Evolutionary conservation across 257 asterid species (phyloP).

Genomic region (Avicennia marina): DNA sequence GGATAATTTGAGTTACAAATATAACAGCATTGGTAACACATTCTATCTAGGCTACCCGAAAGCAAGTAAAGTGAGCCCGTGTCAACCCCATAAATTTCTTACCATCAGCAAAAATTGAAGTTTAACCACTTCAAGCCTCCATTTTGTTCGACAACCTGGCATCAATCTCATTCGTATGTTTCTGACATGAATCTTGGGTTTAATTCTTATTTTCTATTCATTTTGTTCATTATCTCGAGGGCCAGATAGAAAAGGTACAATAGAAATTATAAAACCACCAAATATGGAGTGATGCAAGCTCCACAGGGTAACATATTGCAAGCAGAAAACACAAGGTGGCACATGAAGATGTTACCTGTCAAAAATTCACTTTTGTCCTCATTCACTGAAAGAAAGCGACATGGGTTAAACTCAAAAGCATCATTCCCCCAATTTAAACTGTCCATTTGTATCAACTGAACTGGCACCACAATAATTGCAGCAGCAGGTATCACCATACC

Average conservation of each 20-base stretch:
- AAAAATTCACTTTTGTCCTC: constrained; percentile 13
- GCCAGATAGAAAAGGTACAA: constrained; percentile 1
- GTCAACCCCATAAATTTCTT: background rate
- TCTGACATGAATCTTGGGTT: background rate
- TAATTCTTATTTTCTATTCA: background rate
- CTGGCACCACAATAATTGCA: constrained; percentile 35
- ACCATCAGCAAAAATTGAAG: background rate
- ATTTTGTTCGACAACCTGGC: background rate
- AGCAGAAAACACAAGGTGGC: background rate
- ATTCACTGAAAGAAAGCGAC: constrained; percentile 29
- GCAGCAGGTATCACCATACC: constrained; percentile 41
- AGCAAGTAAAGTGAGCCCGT: background rate
- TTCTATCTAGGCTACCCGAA: background rate
- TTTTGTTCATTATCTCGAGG: background rate
- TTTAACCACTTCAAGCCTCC: background rate
- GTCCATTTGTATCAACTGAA: constrained; percentile 40
- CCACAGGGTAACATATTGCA: background rate
- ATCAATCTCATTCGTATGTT: background rate
- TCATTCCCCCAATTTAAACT: constrained; percentile 36
- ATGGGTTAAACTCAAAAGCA: constrained; percentile 40
- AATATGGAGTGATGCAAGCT: background rate
- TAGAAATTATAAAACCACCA: background rate
- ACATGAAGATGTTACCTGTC: constrained; percentile 19
- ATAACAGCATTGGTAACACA: background rate
- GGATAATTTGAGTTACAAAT: background rate